A percentile compares a stretch with the other conserved stretches of the same genome.
phyloP scores from a whole-genome alignment of 116 monocot species.

The Phalaenopsis hybrid region DNA sequence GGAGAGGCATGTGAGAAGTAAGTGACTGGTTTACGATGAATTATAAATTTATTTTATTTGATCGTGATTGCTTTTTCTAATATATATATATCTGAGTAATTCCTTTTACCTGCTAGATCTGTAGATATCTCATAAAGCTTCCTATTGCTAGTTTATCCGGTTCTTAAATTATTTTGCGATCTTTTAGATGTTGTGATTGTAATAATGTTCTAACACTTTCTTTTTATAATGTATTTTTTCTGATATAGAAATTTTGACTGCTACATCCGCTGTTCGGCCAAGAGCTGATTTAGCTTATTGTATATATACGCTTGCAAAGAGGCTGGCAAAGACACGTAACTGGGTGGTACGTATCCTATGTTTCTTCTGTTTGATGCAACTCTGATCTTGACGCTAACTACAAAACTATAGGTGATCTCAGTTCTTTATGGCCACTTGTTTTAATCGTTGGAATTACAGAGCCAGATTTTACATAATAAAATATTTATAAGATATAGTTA shows the following conservation, averaged over 20 bases:
- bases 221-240: background rate
- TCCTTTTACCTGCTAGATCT: background rate
- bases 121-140: background rate
- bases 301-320: slow-evolving; percentile 61
- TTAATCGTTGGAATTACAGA: too few species aligned
- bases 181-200: too few species aligned
- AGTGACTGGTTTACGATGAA: slow-evolving; percentile 11
- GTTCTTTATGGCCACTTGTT: background rate
- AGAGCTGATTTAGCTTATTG: slow-evolving; percentile 81
- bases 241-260: slow-evolving; percentile 59
- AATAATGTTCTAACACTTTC: background rate
- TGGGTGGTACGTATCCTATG: slow-evolving; percentile 55
- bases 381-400: background rate
- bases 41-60: background rate
- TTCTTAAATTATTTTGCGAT: too few species aligned
- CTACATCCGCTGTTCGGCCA: slow-evolving; percentile 53
- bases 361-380: background rate
- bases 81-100: background rate
- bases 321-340: slow-evolving; percentile 66
- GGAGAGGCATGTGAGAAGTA: slow-evolving; percentile 77
- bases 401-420: background rate
- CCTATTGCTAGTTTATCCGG: too few species aligned
- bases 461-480: too few species aligned
- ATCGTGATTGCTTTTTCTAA: background rate
- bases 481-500: too few species aligned